Evolutionary conservation across 768 basidiomycete species (phyloP).

Genomic region (Mycena alexandri): DNA sequence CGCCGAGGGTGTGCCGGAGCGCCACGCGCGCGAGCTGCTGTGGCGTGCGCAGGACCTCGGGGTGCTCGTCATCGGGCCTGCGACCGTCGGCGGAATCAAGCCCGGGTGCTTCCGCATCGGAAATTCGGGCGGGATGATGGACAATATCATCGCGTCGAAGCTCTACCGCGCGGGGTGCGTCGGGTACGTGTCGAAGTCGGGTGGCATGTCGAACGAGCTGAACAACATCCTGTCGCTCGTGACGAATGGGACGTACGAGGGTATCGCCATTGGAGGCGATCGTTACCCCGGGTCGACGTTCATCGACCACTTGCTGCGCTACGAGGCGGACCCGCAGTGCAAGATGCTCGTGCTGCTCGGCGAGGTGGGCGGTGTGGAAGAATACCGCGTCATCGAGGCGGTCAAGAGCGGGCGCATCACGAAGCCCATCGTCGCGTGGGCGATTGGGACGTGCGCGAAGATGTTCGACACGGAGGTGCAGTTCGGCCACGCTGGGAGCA

Average conservation of each 20-base stretch:
- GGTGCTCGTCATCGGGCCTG: conserved; percentile 94
- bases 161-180: conserved; percentile 98
- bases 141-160: conserved; percentile 99
- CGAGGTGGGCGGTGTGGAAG: conserved; percentile 98
- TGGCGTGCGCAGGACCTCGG: conserved; percentile 87
- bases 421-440: conserved; percentile 99
- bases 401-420: conserved; percentile 94
- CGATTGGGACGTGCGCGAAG: conserved; percentile 99
- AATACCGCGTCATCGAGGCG: conserved; percentile 98
- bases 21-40: conserved; percentile 96
- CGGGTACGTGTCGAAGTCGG: conserved; percentile 99
- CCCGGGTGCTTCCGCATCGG: conserved; percentile 99
- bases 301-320: conserved; percentile 98
- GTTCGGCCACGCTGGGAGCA: conserved; percentile 98
- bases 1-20: conserved; percentile 98
- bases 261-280: conserved; percentile 99
- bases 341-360: conserved; percentile 99
- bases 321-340: conserved; percentile 96
- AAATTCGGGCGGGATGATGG: conserved; percentile 99
- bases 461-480: conserved; percentile 99
- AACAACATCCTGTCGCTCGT: conserved; percentile 98
- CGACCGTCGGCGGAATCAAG: conserved; percentile 99
- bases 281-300: conserved; percentile 98
- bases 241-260: conserved; percentile 99
- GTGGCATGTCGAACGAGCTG: conserved; percentile 99